Conservation (phyloP, 2,329 filamentous ascomycete species). For the Talaromyces verruculosus region DNA sequence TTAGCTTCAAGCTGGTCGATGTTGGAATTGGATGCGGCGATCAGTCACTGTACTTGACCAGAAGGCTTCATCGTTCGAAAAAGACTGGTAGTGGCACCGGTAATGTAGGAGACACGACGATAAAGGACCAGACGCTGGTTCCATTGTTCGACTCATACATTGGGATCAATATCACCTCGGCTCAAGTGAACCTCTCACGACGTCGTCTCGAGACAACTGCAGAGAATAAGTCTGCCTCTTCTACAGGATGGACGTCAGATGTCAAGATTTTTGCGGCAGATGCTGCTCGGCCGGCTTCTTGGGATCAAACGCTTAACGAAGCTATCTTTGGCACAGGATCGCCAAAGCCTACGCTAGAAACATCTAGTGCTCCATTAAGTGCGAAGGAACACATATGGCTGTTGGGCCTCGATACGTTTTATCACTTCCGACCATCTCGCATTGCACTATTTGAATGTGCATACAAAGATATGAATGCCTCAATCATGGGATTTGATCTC, state of each 20-base stretch:
- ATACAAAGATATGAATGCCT: constrained; percentile 44
- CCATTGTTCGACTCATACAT: constrained; percentile 49
- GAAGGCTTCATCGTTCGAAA: constrained; percentile 25
- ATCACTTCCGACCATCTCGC: constrained; percentile 58
- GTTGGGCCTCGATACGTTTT: constrained; percentile 57
- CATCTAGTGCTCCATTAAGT: background rate
- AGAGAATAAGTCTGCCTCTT: background rate
- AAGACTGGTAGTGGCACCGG: background rate
- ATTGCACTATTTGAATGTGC: constrained; percentile 49
- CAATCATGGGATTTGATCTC: constrained; percentile 58
- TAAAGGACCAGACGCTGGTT: background rate
- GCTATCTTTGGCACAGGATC: constrained; percentile 20
- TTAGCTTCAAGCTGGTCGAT: constrained; percentile 43
- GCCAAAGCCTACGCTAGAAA: constrained; percentile 6
- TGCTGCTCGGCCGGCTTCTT: constrained; percentile 50
- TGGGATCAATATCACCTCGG: constrained; percentile 53
- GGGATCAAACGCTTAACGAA: constrained; percentile 36
- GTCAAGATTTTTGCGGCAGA: constrained; percentile 50
- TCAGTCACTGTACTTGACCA: constrained; percentile 52
- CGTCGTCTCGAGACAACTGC: constrained; percentile 19
- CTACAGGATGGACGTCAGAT: constrained; percentile 12
- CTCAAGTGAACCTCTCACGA: constrained; percentile 45
- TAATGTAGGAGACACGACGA: constrained; percentile 18
- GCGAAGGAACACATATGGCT: constrained; percentile 48
- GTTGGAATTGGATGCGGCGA: constrained; percentile 62